Conservation (phyloP, 2,329 filamentous ascomycete species). For the Simplicillium aogashimaense region DNA sequence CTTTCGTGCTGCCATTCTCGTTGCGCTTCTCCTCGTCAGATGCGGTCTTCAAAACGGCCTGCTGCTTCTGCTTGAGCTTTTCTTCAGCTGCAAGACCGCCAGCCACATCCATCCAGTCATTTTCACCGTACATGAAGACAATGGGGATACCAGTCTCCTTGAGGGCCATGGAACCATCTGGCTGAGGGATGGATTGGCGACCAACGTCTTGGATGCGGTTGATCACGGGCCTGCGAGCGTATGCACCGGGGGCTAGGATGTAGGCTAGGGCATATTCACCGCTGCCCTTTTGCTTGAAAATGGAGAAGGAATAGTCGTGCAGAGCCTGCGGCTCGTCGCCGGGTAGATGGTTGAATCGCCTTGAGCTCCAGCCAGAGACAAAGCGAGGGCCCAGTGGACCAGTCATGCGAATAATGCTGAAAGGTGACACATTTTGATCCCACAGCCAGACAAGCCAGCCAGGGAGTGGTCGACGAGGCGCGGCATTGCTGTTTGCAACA, state of each 20-base stretch:
- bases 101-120: slow-evolving; percentile 97
- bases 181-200: slow-evolving; percentile 45
- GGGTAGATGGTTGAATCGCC: slow-evolving; percentile 84
- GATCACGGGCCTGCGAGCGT: slow-evolving; percentile 80
- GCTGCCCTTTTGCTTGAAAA: slow-evolving; percentile 85
- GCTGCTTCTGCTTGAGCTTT: slow-evolving; percentile 61
- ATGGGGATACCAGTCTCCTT: slow-evolving; percentile 65
- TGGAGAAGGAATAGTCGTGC: slow-evolving; percentile 87
- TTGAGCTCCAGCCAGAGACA: slow-evolving; percentile 88
- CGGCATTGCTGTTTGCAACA: slow-evolving; percentile 15
- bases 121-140: slow-evolving; percentile 91
- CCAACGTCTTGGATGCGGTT: slow-evolving; percentile 79
- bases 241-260: slow-evolving; percentile 86
- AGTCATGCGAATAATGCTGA: slow-evolving; percentile 77
- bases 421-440: slow-evolving; percentile 95
- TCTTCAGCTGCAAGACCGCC: slow-evolving; percentile 74
- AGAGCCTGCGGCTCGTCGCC: slow-evolving; percentile 69
- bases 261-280: slow-evolving; percentile 92
- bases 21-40: slow-evolving; percentile 56
- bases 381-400: slow-evolving; percentile 86
- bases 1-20: slow-evolving; percentile 76
- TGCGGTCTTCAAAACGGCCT: slow-evolving; percentile 48
- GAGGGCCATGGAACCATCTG: slow-evolving; percentile 13
- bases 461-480: slow-evolving; percentile 51
- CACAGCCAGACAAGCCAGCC: slow-evolving; percentile 89